phyloP scores from a whole-genome alignment of 2,329 filamentous ascomycete genomes.

The Neofusicoccum ribis region DNA sequence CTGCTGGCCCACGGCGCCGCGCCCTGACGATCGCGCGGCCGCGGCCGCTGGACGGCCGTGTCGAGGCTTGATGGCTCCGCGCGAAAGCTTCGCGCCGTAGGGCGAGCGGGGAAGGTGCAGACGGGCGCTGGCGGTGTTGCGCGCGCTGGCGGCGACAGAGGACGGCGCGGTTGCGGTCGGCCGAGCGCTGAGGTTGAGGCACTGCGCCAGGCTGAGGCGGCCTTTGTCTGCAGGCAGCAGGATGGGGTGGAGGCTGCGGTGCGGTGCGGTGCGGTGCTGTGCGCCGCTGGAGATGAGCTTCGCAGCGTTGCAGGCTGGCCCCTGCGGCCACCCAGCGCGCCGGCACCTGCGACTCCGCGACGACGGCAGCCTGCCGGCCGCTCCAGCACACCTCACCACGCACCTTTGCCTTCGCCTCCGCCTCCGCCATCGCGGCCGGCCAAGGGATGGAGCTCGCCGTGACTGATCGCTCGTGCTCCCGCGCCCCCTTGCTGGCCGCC shows the following conservation, averaged over 20 bases:
- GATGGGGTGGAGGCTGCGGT: background rate
- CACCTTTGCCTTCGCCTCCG: background rate
- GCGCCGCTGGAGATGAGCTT: background rate
- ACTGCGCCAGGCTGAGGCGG: background rate
- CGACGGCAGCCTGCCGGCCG: background rate
- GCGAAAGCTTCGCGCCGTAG: background rate
- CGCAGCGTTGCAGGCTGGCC: too few relatives aligned
- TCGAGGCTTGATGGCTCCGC: background rate
- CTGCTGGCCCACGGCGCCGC: background rate
- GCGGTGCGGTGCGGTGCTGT: background rate
- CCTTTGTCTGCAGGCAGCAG: background rate
- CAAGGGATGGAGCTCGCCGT: background rate
- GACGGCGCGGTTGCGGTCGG: background rate
- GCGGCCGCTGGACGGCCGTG: background rate
- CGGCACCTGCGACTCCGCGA: background rate
- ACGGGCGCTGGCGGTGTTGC: background rate
- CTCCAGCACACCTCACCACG: background rate
- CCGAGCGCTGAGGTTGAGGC: background rate
- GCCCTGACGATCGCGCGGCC: background rate
- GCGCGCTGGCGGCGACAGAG: background rate
- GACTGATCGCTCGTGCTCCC: conserved; percentile 5
- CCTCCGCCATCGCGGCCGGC: background rate
- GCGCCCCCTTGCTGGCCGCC: conserved; percentile 1
- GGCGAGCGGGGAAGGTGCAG: background rate
- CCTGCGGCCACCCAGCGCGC: background rate